Base-by-base conservation (phyloP, 2,329 filamentous ascomycete species). In the Sordariomycetes sp. region DNA sequence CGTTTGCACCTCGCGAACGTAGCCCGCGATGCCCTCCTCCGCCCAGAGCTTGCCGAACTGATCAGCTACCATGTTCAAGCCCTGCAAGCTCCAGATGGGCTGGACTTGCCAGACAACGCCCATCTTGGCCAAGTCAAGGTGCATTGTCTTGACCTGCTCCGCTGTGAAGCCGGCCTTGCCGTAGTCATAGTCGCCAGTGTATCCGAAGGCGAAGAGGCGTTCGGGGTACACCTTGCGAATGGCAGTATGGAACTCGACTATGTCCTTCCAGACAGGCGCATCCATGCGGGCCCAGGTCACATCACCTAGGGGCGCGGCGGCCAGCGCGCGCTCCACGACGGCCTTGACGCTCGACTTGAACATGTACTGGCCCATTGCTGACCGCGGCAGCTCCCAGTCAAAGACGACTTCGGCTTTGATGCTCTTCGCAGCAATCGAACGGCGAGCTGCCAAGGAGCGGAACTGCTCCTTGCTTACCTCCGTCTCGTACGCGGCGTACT, bases 51-150 rank as follows among this genome's bases (percentile, higher is more conserved):
- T 46, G 11, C 46, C 45, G 42, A 58, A 55, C 39, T 50, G 43
- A 33, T 58, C 53, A 4, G 54, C 50, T 12, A 45, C 42, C 34
- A 53, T 41, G 36, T 58, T 57, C 14, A 59, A 38, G 0, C 58
- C 58, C 27, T 55, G 50, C 10, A 58, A 33, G 17, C 45, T 45
- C 52, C 55, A 61, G 34, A 61, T 58, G 2, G 57, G 59, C 49
- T 63, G 57, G 2, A 61, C 55, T 36, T 63, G 58, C 58, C 57
- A 63, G 4, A 55, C 53, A 6, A 61, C 44, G 8, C 56, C 52
- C 39, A 58, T 45, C 41, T 57, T 55, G 35, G 58, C 54, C 35
- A 61, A 32, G 31, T 58, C 54, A 18, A 41, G 39, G 17, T 45
- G 50, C 8, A 60, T 43, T 0, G 45, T 48, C 36, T 53, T 47